Conservation (phyloP, 2,329 filamentous ascomycete genomes). For the Onygenales sp. region DNA sequence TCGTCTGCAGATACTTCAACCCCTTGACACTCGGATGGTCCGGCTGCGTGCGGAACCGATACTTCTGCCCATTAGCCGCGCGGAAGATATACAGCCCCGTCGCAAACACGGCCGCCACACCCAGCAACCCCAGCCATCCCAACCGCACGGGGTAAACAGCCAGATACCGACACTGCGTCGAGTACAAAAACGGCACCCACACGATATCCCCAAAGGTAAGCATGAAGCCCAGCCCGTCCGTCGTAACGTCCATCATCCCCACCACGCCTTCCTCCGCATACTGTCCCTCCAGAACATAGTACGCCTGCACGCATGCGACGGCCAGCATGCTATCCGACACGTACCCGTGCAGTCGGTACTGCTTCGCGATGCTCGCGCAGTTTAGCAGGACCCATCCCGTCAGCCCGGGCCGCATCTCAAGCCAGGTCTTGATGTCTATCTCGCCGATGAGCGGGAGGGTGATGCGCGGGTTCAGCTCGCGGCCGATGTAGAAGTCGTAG, state of each 20-base stretch:
- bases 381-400: conserved; percentile 83
- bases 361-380: conserved; percentile 73
- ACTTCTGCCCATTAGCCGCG: conserved; percentile 85
- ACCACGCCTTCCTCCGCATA: conserved; percentile 83
- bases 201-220: conserved; percentile 82
- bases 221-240: conserved; percentile 94
- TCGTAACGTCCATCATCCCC: conserved; percentile 89
- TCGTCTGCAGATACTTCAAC: conserved; percentile 75
- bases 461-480: conserved; percentile 83
- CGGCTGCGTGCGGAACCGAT: conserved; percentile 81
- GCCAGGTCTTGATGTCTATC: conserved; percentile 82
- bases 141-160: conserved; percentile 72
- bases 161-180: conserved; percentile 73
- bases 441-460: conserved; percentile 59
- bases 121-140: conserved; percentile 54
- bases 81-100: conserved; percentile 85
- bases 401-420: conserved; percentile 82
- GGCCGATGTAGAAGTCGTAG: conserved; percentile 95
- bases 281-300: conserved; percentile 77
- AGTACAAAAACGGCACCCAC: conserved; percentile 89
- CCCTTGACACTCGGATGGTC: conserved; percentile 68
- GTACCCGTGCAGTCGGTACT: conserved; percentile 75
- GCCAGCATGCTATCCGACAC: conserved; percentile 80
- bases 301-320: conserved; percentile 63
- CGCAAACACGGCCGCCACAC: conserved; percentile 57